A percentile compares a stretch with the other conserved stretches of the same genome.
These are phyloP conservation scores for Berberis vulgaris DNA, from an alignment of 164 flowering plant genomes.

Conservation along the genomic window DNA sequence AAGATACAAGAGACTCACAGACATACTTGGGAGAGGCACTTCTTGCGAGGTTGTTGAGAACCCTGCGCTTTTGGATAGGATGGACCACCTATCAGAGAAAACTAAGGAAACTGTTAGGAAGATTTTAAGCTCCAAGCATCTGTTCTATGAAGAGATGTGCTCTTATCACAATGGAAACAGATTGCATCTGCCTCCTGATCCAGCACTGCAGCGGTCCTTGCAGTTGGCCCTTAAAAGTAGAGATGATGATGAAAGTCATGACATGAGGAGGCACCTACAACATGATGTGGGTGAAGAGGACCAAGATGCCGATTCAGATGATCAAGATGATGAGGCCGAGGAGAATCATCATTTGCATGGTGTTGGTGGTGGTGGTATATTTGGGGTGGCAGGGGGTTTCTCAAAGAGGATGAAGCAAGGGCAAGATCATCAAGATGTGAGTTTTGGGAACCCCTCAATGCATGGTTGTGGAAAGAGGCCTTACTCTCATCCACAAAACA, in stretches of 20 bases:
- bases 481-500: conserved; percentile 17
- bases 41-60: conserved; percentile 72
- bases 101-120: conserved; percentile 63
- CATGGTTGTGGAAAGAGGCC: conserved; percentile 27
- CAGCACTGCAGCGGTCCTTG: conserved; percentile 46
- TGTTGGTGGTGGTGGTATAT: conserved; percentile 22
- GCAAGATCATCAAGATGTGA: conserved; percentile 27
- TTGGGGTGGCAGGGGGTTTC: conserved; percentile 22
- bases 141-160: conserved; percentile 83
- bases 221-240: conserved; percentile 50
- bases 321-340: conserved; percentile 40
- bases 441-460: conserved; percentile 23
- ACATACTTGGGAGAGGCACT: conserved; percentile 70
- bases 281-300: conserved; percentile 51
- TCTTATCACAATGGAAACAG: conserved; percentile 76
- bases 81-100: conserved; percentile 55
- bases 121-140: conserved; percentile 70
- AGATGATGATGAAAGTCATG: conserved; percentile 44
- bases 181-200: conserved; percentile 59
- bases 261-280: conserved; percentile 23
- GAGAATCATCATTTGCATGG: conserved; percentile 30
- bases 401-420: conserved; percentile 38
- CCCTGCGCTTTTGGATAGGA: conserved; percentile 49
- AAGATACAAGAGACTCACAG: conserved; percentile 64
- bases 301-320: conserved; percentile 42